Evolutionary conservation across 306 rosid genomes (phyloP).

Genomic region (Lithocarpus polystachyus): DNA sequence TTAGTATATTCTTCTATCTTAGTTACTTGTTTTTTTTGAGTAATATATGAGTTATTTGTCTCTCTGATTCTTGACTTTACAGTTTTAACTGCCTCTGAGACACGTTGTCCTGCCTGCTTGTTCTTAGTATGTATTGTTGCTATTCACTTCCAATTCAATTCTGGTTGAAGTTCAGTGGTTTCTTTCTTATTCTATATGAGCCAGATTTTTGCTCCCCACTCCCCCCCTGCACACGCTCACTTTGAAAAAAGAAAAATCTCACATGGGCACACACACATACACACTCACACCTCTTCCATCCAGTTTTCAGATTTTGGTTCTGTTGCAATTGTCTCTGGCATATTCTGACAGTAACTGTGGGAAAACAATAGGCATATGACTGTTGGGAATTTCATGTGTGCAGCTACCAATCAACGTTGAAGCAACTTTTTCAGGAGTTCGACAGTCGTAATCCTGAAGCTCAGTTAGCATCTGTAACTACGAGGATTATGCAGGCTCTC

Average conservation of each 20-base stretch:
- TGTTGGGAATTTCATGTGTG: conserved; percentile 13
- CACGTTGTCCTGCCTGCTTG: background rate
- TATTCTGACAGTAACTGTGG: background rate
- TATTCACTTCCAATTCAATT: background rate
- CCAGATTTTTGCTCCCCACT: background rate
- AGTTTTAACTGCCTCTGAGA: background rate
- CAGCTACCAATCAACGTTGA: conserved; percentile 83
- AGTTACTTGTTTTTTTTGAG: background rate
- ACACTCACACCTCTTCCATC: background rate
- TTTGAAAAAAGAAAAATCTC: background rate
- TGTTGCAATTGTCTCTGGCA: background rate
- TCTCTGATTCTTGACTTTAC: too few relatives aligned
- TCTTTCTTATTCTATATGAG: background rate
- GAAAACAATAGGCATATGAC: background rate
- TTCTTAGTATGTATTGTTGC: background rate
- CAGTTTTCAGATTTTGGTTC: background rate
- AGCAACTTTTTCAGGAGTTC: conserved; percentile 80
- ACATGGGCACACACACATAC: background rate
- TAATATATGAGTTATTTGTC: background rate
- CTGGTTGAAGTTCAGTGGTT: background rate
- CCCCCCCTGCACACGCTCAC: background rate
- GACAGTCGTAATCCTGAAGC: conserved; percentile 60
- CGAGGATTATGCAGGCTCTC: conserved; percentile 93
- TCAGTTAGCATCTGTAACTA: conserved; percentile 71
- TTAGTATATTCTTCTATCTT: background rate